Percentiles rank a stretch among this genome's conserved stretches.
Conservation (phyloP, 768 basidiomycete species). For the Suillus brevipes region DNA sequence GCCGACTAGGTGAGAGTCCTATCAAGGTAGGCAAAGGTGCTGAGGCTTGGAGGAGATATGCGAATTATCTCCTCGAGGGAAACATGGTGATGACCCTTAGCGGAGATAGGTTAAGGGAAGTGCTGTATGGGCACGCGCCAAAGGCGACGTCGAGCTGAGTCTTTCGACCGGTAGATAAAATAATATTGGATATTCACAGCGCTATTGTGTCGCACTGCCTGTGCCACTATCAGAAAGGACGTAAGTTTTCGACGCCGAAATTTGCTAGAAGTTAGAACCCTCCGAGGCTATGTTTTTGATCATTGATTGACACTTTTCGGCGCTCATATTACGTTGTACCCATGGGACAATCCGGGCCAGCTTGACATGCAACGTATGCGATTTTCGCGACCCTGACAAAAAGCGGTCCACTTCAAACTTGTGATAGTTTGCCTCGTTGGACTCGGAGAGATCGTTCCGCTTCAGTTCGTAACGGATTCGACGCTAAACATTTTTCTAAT, state of each 20-base stretch:
- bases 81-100: slow-evolving; percentile 52
- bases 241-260: not conserved
- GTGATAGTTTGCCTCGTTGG: not conserved
- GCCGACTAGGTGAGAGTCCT: slow-evolving; percentile 15
- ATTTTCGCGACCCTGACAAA: not conserved
- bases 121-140: slow-evolving; percentile 26
- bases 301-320: not conserved
- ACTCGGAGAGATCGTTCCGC: not conserved
- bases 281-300: not conserved
- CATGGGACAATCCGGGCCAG: not conserved
- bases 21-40: slow-evolving; percentile 40
- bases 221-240: not conserved
- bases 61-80: slow-evolving; percentile 51
- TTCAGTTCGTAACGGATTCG: not conserved
- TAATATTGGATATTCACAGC: not conserved
- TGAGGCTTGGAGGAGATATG: slow-evolving; percentile 63
- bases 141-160: slow-evolving; percentile 1
- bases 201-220: not conserved
- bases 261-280: not conserved
- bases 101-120: slow-evolving; percentile 43
- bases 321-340: slow-evolving; percentile 4
- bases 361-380: not conserved
- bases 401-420: not conserved
- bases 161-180: not conserved
- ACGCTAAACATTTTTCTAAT: not conserved